These are phyloP conservation scores for Leccinum uliginosum DNA, from an alignment of 768 basidiomycete species.

Conservation along the genomic window DNA sequence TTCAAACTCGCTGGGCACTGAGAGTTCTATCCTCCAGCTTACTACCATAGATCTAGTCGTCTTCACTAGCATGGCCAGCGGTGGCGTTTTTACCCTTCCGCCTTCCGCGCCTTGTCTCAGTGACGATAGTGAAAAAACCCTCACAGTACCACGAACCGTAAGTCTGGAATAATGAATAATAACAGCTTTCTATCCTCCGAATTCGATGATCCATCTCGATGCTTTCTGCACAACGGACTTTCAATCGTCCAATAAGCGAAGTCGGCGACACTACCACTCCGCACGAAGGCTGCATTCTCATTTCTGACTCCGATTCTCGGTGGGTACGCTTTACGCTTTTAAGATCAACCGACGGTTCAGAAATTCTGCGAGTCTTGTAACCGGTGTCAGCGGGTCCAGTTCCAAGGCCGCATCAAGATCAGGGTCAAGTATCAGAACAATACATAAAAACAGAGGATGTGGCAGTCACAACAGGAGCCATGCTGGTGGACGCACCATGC, in stretches of 20 bases:
- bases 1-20: neutral
- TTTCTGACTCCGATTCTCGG: neutral
- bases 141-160: neutral
- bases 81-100: neutral
- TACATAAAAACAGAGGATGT: neutral
- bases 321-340: neutral
- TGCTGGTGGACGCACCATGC: too few relatives aligned
- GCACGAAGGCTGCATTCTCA: neutral
- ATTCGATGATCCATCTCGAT: neutral
- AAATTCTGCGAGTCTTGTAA: neutral
- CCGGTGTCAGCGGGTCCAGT: neutral
- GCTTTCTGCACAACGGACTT: neutral
- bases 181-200: neutral
- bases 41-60: conserved; percentile 10
- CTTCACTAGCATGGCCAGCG: neutral
- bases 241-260: neutral
- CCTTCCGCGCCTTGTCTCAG: neutral
- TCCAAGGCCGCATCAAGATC: neutral
- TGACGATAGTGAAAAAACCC: neutral
- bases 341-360: neutral
- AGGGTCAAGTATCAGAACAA: neutral
- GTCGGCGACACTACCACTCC: neutral
- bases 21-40: neutral
- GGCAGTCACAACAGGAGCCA: neutral
- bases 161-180: neutral